These are phyloP conservation scores for Nicotiana paniculata DNA, from an alignment of 257 asterid species.

Conservation along the genomic window DNA sequence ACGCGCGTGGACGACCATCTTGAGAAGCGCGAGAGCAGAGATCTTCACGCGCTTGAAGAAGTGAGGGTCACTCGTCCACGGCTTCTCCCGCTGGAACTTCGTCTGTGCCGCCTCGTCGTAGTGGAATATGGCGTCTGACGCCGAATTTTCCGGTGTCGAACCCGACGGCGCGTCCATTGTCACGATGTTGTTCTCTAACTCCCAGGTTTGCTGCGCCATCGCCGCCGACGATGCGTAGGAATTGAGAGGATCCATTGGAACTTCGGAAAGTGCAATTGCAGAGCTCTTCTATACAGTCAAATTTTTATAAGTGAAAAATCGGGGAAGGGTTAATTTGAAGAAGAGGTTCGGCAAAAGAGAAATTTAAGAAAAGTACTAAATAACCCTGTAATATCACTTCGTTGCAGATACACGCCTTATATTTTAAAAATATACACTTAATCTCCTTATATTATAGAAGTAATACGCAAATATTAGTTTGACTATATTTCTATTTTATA, in stretches of 20 bases:
- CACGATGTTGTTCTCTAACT: constrained; percentile 62
- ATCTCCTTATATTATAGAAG: neutral
- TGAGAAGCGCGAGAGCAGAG: constrained; percentile 92
- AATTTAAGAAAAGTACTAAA: neutral
- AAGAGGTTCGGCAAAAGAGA: neutral
- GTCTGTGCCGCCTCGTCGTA: constrained; percentile 79
- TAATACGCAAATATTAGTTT: neutral
- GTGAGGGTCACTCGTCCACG: constrained; percentile 91
- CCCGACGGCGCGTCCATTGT: constrained; percentile 26
- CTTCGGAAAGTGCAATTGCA: neutral
- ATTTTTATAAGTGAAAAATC: neutral
- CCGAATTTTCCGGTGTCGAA: constrained; percentile 23
- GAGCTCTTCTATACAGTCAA: neutral
- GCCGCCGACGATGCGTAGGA: constrained; percentile 35
- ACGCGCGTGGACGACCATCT: constrained; percentile 99
- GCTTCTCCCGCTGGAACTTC: constrained; percentile 77
- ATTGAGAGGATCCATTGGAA: constrained; percentile 32
- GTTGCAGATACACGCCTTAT: neutral
- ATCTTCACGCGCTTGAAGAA: constrained; percentile 93
- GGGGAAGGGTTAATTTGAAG: neutral
- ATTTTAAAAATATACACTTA: neutral
- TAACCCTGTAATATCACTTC: neutral
- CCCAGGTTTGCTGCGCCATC: constrained; percentile 83
- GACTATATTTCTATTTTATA: too few species aligned
- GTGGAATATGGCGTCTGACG: constrained; percentile 81